phyloP scores from a whole-genome alignment of 768 basidiomycete genomes.

The Leccinum disarticulatum region DNA sequence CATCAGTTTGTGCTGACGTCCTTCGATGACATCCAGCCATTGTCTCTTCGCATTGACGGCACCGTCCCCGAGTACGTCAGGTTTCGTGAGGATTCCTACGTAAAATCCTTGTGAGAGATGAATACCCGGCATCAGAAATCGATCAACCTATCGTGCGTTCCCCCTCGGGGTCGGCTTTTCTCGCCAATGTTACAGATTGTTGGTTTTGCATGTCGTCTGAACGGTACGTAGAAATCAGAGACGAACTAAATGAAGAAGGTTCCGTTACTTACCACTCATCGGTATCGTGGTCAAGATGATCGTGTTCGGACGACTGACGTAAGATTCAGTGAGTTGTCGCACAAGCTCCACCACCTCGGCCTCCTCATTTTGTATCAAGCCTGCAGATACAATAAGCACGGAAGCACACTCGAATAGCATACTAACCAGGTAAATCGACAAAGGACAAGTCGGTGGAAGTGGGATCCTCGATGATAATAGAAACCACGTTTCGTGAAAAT shows the following conservation, averaged over 20 bases:
- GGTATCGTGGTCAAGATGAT: constrained; percentile 68
- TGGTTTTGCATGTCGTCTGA: constrained; percentile 71
- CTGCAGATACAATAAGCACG: constrained; percentile 30
- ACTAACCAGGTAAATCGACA: constrained; percentile 53
- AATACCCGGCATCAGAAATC: neutral
- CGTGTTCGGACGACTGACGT: constrained; percentile 51
- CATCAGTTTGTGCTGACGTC: constrained; percentile 42
- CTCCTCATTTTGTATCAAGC: constrained; percentile 57
- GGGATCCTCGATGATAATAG: constrained; percentile 46
- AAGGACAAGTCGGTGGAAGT: constrained; percentile 49
- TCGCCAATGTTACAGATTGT: constrained; percentile 53
- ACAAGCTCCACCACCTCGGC: constrained; percentile 45
- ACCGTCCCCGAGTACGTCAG: constrained; percentile 52
- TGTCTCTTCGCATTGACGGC: constrained; percentile 37
- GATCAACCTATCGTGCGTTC: constrained; percentile 59
- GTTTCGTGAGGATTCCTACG: constrained; percentile 69
- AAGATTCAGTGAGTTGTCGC: constrained; percentile 43
- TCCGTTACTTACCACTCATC: constrained; percentile 48
- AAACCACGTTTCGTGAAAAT: constrained; percentile 54
- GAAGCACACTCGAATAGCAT: neutral
- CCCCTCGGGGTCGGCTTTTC: constrained; percentile 50
- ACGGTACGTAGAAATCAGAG: neutral
- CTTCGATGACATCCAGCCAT: constrained; percentile 57
- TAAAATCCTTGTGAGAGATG: neutral
- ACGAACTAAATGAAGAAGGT: neutral